Evolutionary conservation across 1,284 basidiomycete species (phyloP).

Genomic region (Gymnopus androsaceus): DNA sequence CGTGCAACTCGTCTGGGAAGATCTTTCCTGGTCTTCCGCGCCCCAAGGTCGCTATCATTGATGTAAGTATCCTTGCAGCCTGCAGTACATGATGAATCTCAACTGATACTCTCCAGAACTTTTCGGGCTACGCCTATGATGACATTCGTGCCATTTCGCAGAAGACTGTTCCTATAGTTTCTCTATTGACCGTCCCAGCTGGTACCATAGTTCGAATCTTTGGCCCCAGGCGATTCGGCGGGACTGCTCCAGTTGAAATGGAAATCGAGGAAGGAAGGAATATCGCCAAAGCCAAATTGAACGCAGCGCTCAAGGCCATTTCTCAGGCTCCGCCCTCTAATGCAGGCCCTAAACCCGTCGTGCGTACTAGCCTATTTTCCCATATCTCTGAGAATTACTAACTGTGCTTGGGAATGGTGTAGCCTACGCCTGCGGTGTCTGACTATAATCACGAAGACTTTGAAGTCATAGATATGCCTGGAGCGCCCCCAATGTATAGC

Average conservation of each 20-base stretch:
- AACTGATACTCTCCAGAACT: neutral
- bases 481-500: slow-evolving; percentile 4
- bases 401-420: too few relatives aligned
- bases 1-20: neutral
- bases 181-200: slow-evolving; percentile 10
- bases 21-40: neutral
- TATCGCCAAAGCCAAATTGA: too few relatives aligned
- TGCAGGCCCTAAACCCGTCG: too few relatives aligned
- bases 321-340: too few relatives aligned
- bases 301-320: too few relatives aligned
- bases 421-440: too few relatives aligned
- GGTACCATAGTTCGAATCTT: slow-evolving; percentile 2
- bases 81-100: neutral
- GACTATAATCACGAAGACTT: too few relatives aligned
- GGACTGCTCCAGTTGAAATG: neutral
- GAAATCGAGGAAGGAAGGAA: too few relatives aligned
- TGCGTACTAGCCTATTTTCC: too few relatives aligned
- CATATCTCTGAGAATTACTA: too few relatives aligned
- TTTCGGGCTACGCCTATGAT: neutral
- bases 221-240: slow-evolving; percentile 1
- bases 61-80: neutral
- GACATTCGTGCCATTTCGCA: neutral
- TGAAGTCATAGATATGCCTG: slow-evolving; percentile 4
- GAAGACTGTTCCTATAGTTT: neutral
- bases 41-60: neutral